Conservation (phyloP, 1,139 yeast species). For the Meyerozyma elateridarum region DNA sequence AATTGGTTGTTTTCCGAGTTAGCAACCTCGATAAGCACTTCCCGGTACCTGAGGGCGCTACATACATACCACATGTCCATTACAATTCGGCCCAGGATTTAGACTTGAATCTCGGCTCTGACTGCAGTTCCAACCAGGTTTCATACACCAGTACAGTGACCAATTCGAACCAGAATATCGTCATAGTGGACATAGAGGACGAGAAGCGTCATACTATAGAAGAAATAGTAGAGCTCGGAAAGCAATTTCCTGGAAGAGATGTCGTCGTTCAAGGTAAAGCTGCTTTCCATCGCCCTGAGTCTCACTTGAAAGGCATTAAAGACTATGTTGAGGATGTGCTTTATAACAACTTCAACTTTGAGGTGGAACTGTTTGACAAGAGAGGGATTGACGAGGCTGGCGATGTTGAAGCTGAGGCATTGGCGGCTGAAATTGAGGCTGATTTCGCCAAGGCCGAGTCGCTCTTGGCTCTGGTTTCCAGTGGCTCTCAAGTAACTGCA, state of each 20-base stretch:
- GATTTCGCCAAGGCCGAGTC: conserved; percentile 33
- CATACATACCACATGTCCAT: conserved; percentile 28
- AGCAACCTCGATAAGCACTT: conserved; percentile 12
- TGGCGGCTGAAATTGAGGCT: conserved; percentile 28
- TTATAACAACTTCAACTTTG: conserved; percentile 18
- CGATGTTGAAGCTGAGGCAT: conserved; percentile 14
- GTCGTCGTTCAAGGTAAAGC: conserved; percentile 32
- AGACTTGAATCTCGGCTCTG: conserved; percentile 17
- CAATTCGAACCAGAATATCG: conserved; percentile 10
- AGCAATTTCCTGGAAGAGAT: conserved; percentile 4
- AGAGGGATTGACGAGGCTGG: conserved; percentile 9
- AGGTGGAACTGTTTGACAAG: conserved; percentile 14
- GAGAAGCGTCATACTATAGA: conserved; percentile 13
- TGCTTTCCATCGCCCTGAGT: conserved; percentile 18
- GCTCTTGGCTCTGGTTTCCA: conserved; percentile 26
- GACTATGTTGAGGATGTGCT: conserved; percentile 20
- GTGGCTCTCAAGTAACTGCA: conserved; percentile 19
- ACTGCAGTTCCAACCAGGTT: conserved; percentile 13
- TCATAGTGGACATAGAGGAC: conserved; percentile 24
- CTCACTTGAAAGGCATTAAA: conserved; percentile 18
- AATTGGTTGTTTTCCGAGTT: conserved; percentile 23
- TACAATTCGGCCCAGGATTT: conserved; percentile 21
- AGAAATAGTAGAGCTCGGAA: conserved; percentile 12
- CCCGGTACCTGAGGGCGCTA: conserved; percentile 11
- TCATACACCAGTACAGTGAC: conserved; percentile 7